A percentile compares a stretch with the other conserved stretches of the same genome.
Conservation (phyloP, 805 yeast genomes). For the Cyberlindnera bimundalis region DNA sequence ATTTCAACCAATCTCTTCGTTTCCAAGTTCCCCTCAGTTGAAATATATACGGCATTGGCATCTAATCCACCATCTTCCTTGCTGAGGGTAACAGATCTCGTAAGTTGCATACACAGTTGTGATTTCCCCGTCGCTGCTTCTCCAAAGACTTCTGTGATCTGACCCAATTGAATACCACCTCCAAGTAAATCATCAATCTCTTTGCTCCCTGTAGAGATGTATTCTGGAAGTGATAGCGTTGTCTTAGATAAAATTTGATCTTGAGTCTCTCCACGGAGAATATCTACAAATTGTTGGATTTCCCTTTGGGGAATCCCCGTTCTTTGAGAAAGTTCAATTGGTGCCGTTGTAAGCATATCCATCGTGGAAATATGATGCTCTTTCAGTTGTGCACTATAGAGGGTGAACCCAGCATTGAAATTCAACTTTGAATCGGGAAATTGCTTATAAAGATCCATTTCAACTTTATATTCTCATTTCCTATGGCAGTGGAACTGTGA, state of each 20-base stretch:
- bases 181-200: conserved; percentile 45
- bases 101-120: conserved; percentile 66
- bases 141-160: conserved; percentile 75
- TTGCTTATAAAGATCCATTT: conserved; percentile 42
- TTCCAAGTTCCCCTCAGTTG: conserved; percentile 74
- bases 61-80: conserved; percentile 44
- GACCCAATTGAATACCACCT: conserved; percentile 55
- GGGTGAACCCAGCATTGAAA: conserved; percentile 31
- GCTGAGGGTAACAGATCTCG: conserved; percentile 55
- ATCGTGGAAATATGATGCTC: conserved; percentile 34
- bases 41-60: conserved; percentile 59
- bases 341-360: conserved; percentile 39
- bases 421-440: conserved; percentile 35
- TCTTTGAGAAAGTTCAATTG: conserved; percentile 17
- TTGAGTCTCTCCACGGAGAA: conserved; percentile 1
- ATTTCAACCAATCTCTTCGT: conserved; percentile 60
- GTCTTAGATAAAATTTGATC: neutral
- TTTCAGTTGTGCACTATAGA: conserved; percentile 29
- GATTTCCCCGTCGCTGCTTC: conserved; percentile 86
- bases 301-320: conserved; percentile 14
- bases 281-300: conserved; percentile 6
- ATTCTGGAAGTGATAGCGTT: conserved; percentile 17
- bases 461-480: too few species aligned
- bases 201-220: conserved; percentile 52
- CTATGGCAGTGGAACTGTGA: too few species aligned